A percentile compares a stretch with the other conserved stretches of the same genome.
These are phyloP conservation scores for Leishmania braziliensis DNA, from an alignment of 208 protist genomes.

Conservation along the genomic window DNA sequence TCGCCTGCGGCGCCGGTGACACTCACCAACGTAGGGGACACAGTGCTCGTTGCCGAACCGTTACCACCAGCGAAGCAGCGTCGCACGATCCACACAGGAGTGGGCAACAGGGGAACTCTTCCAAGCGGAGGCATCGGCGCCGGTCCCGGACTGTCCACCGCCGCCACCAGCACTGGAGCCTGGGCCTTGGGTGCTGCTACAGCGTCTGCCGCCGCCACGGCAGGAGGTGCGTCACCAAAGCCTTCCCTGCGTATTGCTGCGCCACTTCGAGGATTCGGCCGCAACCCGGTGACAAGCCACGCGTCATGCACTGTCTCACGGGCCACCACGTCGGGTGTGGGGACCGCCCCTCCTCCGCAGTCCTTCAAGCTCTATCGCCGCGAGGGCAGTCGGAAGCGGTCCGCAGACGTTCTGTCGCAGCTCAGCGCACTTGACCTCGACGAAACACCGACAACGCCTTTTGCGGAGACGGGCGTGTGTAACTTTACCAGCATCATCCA, in stretches of 20 bases:
- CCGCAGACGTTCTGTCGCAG: constrained; percentile 60
- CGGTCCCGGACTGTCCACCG: neutral
- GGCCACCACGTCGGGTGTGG: neutral
- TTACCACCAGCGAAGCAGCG: constrained; percentile 54
- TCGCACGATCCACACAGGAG: constrained; percentile 48
- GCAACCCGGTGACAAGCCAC: neutral
- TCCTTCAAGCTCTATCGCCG: constrained; percentile 41
- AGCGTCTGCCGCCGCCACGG: neutral
- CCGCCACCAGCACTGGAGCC: constrained; percentile 4
- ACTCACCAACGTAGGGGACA: constrained; percentile 18
- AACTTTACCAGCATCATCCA: constrained; percentile 12
- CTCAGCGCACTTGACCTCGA: constrained; percentile 77
- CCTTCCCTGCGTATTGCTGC: neutral
- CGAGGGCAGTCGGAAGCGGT: constrained; percentile 62
- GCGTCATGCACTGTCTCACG: neutral
- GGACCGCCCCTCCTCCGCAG: neutral
- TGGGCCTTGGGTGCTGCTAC: neutral
- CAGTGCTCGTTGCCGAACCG: constrained; percentile 26
- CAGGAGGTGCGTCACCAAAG: constrained; percentile 13
- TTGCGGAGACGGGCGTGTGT: constrained; percentile 12
- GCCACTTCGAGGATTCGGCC: neutral
- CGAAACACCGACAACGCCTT: constrained; percentile 36
- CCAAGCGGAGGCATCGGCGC: neutral
- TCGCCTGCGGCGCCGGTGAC: constrained; percentile 21
- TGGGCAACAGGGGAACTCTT: neutral